These are phyloP conservation scores for Microcyclosporella mali DNA, from an alignment of 2,329 filamentous ascomycete species.

Conservation along the genomic window DNA sequence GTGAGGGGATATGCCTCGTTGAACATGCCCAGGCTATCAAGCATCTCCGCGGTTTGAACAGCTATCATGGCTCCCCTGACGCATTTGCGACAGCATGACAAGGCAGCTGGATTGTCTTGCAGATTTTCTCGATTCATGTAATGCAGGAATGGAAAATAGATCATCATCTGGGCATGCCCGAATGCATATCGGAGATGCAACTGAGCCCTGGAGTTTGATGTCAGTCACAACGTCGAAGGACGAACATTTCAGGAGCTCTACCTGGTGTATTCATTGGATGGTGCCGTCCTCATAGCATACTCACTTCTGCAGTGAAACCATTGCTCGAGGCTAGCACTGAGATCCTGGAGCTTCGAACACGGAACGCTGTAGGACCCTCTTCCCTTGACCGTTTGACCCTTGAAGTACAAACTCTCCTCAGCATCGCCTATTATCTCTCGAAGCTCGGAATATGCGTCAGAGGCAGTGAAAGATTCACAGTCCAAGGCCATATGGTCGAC, in stretches of 20 bases:
- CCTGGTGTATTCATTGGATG: too few relatives aligned
- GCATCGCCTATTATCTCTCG: not conserved
- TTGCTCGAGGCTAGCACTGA: too few relatives aligned
- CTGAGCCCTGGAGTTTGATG: constrained; percentile 7
- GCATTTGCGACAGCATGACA: constrained; percentile 1
- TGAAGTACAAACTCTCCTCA: too few relatives aligned
- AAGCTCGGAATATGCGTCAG: constrained; percentile 1
- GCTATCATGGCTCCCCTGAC: constrained; percentile 10
- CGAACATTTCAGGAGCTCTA: not conserved
- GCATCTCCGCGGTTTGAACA: constrained; percentile 10
- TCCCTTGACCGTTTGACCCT: too few relatives aligned
- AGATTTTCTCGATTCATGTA: constrained; percentile 1
- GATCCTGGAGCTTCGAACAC: too few relatives aligned
- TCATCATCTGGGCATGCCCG: constrained; percentile 12
- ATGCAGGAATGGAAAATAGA: constrained; percentile 16
- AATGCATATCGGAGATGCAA: constrained; percentile 11
- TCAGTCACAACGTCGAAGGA: constrained; percentile 2
- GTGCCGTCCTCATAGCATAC: too few relatives aligned
- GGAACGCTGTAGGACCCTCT: too few relatives aligned
- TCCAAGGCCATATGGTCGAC: constrained; percentile 4
- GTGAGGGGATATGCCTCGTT: constrained; percentile 14
- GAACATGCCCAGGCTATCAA: constrained; percentile 9
- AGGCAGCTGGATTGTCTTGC: constrained; percentile 1
- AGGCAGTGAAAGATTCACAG: constrained; percentile 3
- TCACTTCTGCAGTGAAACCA: too few relatives aligned